Evolutionary conservation across 2,329 filamentous ascomycete genomes (phyloP).

Genomic region (Xylaria sp.): DNA sequence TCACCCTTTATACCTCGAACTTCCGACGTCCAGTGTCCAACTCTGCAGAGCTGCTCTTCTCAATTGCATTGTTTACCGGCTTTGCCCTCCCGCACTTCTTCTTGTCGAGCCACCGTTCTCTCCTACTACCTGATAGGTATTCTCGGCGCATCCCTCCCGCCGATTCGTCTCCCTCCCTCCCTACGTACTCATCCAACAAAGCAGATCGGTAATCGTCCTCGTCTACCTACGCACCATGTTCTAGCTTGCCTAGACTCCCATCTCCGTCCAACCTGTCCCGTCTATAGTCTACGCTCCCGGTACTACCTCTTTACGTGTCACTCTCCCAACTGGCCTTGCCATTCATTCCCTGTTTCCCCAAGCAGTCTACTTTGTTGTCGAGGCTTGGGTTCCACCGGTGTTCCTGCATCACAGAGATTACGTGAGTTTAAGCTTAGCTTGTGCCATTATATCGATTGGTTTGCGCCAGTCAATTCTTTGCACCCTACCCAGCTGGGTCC

Average conservation of each 20-base stretch:
- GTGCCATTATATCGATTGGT: neutral
- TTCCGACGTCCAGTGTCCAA: no score
- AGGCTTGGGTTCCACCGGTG: slow-evolving; percentile 14
- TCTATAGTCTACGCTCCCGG: slow-evolving; percentile 30
- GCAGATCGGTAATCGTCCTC: slow-evolving; percentile 11
- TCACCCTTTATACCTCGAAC: slow-evolving; percentile 23
- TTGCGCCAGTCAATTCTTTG: neutral
- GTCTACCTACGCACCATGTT: slow-evolving; percentile 31
- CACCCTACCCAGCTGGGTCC: neutral
- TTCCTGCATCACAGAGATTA: slow-evolving; percentile 21
- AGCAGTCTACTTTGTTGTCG: slow-evolving; percentile 26
- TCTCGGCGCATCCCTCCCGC: neutral
- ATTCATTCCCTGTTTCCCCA: slow-evolving; percentile 2
- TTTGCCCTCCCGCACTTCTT: neutral
- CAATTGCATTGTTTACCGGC: neutral
- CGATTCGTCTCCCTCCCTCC: slow-evolving; percentile 2
- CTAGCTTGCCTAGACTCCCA: slow-evolving; percentile 23
- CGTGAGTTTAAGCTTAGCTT: slow-evolving; percentile 16
- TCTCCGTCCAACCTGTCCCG: slow-evolving; percentile 16
- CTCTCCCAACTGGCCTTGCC: slow-evolving; percentile 24
- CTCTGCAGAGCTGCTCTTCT: neutral
- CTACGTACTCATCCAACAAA: slow-evolving; percentile 5
- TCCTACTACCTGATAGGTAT: neutral
- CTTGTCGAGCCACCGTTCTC: neutral
- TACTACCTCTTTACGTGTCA: slow-evolving; percentile 33